Conservation (phyloP, 2,329 filamentous ascomycete species). For the Penicillium hordei region DNA sequence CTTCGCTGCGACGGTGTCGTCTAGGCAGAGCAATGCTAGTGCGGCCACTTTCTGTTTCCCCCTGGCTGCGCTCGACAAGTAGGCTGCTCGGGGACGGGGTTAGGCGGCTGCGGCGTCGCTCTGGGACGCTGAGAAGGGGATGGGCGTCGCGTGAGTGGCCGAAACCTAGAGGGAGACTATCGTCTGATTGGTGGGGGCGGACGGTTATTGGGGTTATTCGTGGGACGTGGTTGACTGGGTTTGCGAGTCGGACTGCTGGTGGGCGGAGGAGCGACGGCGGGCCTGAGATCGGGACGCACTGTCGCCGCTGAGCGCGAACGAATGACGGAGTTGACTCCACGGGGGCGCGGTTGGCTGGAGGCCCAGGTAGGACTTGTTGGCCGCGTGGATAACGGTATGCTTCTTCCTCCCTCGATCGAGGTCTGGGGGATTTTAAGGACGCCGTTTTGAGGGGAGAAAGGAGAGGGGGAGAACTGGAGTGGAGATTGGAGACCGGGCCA, state of each 20-base stretch:
- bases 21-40: slow-evolving; percentile 55
- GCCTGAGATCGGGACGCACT: slow-evolving; percentile 25
- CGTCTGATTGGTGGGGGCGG: slow-evolving; percentile 36
- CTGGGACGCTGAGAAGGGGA: slow-evolving; percentile 58
- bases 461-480: background rate
- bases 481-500: slow-evolving; percentile 6
- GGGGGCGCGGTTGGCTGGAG: slow-evolving; percentile 10
- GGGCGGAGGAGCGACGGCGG: slow-evolving; percentile 31
- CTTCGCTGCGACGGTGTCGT: slow-evolving; percentile 39
- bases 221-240: slow-evolving; percentile 62
- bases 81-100: slow-evolving; percentile 49
- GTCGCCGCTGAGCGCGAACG: slow-evolving; percentile 23
- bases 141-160: slow-evolving; percentile 50
- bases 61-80: slow-evolving; percentile 49
- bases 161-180: slow-evolving; percentile 34
- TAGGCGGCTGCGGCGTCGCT: slow-evolving; percentile 56
- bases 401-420: slow-evolving; percentile 19
- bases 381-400: background rate
- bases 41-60: slow-evolving; percentile 49
- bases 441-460: slow-evolving; percentile 25
- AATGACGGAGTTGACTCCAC: slow-evolving; percentile 23
- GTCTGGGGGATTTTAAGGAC: slow-evolving; percentile 19
- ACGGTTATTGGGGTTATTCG: slow-evolving; percentile 52
- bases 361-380: slow-evolving; percentile 5
- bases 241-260: slow-evolving; percentile 57